phyloP scores from a whole-genome alignment of 805 yeast genomes.

The Saccharomycopsis synnaedendra region DNA sequence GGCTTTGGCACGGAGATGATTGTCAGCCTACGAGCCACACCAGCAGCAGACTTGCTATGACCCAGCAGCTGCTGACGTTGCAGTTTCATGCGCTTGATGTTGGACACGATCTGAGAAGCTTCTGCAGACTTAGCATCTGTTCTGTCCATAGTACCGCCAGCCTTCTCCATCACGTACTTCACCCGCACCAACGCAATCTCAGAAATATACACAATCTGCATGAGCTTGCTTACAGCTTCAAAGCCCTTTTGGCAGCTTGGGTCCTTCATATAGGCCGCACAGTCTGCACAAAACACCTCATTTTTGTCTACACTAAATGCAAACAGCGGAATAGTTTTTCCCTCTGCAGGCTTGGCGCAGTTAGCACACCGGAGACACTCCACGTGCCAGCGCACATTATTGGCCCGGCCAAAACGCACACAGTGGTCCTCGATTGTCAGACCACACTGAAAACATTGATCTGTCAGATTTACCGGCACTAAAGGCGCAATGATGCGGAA shows the following conservation, averaged over 20 bases:
- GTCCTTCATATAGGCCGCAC: slow-evolving; percentile 35
- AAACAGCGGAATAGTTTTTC: neutral
- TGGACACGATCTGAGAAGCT: slow-evolving; percentile 56
- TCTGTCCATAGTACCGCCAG: neutral
- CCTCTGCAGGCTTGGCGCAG: slow-evolving; percentile 38
- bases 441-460: slow-evolving; percentile 60
- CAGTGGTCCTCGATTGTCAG: slow-evolving; percentile 83
- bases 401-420: slow-evolving; percentile 30
- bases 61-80: slow-evolving; percentile 55
- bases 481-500: slow-evolving; percentile 28
- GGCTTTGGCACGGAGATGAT: slow-evolving; percentile 55
- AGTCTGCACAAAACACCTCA: slow-evolving; percentile 45
- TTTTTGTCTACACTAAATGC: slow-evolving; percentile 4
- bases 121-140: slow-evolving; percentile 10
- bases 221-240: slow-evolving; percentile 49
- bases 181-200: slow-evolving; percentile 63
- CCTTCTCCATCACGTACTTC: slow-evolving; percentile 7
- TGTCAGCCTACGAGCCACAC: slow-evolving; percentile 54
- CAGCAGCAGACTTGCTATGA: slow-evolving; percentile 33
- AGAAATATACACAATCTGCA: slow-evolving; percentile 65
- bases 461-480: slow-evolving; percentile 57
- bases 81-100: slow-evolving; percentile 66
- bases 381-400: slow-evolving; percentile 69
- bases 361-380: slow-evolving; percentile 57
- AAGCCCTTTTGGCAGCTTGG: slow-evolving; percentile 44